Percentiles rank a stretch among this genome's conserved stretches.
phyloP scores from a whole-genome alignment of 225 moss, liverwort and hornwort genomes.

The Sphagnum contortum region DNA sequence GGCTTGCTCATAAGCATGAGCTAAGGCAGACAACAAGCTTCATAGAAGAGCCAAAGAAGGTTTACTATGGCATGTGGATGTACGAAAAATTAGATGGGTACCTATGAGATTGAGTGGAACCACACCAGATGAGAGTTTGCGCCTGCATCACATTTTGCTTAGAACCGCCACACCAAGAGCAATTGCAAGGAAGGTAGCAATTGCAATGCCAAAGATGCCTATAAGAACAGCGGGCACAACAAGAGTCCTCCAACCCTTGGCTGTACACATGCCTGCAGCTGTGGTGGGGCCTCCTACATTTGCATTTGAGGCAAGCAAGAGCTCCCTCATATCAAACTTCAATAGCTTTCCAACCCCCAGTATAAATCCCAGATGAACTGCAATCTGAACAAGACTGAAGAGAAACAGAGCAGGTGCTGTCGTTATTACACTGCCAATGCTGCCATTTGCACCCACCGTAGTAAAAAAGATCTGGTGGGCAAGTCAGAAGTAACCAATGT shows the following conservation, averaged over 20 bases:
- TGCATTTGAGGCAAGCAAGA: conserved; percentile 92
- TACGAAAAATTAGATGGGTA: too few relatives aligned
- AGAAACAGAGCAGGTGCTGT: conserved; percentile 89
- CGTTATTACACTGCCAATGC: conserved; percentile 62
- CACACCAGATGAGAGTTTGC: too few relatives aligned
- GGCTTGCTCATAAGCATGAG: too few relatives aligned
- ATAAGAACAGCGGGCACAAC: conserved; percentile 77
- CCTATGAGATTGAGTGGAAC: too few relatives aligned
- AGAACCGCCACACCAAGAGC: conserved; percentile 55
- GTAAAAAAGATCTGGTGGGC: conserved; percentile 72
- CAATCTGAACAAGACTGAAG: conserved; percentile 78
- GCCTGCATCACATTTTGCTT: conserved; percentile 38
- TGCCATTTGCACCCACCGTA: conserved; percentile 87
- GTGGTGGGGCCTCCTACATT: conserved; percentile 97
- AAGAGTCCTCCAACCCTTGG: conserved; percentile 88
- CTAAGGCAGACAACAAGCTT: too few relatives aligned
- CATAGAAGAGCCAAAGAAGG: too few relatives aligned
- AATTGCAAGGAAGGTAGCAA: conserved; percentile 88
- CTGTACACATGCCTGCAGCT: conserved; percentile 89
- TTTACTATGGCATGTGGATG: too few relatives aligned
- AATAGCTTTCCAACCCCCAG: conserved; percentile 73
- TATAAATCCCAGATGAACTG: conserved; percentile 69
- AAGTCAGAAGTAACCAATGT: too few relatives aligned
- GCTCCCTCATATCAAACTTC: conserved; percentile 69
- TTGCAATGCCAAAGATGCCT: conserved; percentile 90